A percentile compares a stretch with the other conserved stretches of the same genome.
phyloP scores from a whole-genome alignment of 306 rosid species.

The Sophora flavescens region DNA sequence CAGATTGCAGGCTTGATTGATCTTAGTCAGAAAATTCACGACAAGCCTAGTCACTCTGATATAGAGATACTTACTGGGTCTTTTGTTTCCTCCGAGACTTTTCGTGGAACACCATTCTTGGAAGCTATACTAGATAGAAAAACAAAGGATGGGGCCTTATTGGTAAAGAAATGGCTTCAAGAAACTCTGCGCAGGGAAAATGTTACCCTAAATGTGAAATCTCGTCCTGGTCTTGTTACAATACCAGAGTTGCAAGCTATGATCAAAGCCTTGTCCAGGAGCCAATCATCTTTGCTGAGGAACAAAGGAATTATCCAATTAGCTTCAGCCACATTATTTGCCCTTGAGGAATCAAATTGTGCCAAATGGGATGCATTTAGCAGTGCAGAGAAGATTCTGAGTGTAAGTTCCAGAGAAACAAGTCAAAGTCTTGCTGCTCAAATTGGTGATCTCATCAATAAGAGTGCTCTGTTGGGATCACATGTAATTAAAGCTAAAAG shows the following conservation, averaged over 20 bases:
- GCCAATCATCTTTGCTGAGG: constrained; percentile 72
- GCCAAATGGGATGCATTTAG: constrained; percentile 87
- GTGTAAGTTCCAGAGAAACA: constrained; percentile 82
- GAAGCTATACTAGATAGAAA: constrained; percentile 88
- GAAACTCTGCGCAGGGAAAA: constrained; percentile 79
- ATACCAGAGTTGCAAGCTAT: constrained; percentile 74
- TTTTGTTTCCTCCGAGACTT: constrained; percentile 76
- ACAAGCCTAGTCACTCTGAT: constrained; percentile 48
- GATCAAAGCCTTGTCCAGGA: constrained; percentile 77
- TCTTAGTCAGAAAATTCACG: constrained; percentile 63
- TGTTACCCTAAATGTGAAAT: constrained; percentile 63
- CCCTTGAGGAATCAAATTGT: constrained; percentile 75
- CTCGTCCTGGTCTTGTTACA: constrained; percentile 73
- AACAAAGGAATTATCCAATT: constrained; percentile 93
- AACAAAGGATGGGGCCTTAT: constrained; percentile 78
- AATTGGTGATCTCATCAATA: constrained; percentile 82
- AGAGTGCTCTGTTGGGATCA: constrained; percentile 76
- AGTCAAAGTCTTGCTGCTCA: constrained; percentile 94
- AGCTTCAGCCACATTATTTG: constrained; percentile 75
- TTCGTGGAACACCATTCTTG: constrained; percentile 81
- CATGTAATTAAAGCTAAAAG: constrained; percentile 58
- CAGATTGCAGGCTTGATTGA: constrained; percentile 62
- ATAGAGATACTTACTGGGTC: constrained; percentile 69
- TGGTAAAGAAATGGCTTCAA: constrained; percentile 94
- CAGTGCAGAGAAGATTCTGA: constrained; percentile 78